These are phyloP conservation scores for Epichloe coenophiala DNA, from an alignment of 2,329 filamentous ascomycete genomes.

Conservation along the genomic window DNA sequence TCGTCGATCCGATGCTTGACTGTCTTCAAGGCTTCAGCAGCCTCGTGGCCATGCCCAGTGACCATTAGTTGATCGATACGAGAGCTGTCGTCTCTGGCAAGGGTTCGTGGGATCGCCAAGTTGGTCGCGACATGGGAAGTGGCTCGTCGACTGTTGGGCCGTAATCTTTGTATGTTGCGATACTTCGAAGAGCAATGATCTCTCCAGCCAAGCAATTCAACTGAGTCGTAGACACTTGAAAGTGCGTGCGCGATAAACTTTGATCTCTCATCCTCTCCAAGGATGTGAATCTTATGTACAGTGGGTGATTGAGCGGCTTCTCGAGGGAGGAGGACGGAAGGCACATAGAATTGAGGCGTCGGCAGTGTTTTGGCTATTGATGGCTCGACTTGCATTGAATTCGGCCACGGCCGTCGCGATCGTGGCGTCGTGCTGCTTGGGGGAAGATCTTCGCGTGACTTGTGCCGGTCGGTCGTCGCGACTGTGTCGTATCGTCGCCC, in stretches of 20 bases:
- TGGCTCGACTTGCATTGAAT: slow-evolving; percentile 8
- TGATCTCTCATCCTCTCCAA: slow-evolving; percentile 27
- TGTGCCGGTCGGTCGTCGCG: slow-evolving; percentile 10
- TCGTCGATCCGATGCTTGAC: slow-evolving; percentile 52
- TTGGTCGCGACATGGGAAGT: slow-evolving; percentile 11
- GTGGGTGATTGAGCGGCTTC: slow-evolving; percentile 18
- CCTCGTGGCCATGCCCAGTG: slow-evolving; percentile 42
- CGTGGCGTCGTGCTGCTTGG: slow-evolving; percentile 9
- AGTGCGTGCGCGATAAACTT: slow-evolving; percentile 28
- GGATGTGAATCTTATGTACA: slow-evolving; percentile 27
- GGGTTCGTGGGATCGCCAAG: slow-evolving; percentile 6
- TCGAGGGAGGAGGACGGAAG: slow-evolving; percentile 22
- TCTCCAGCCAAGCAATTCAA: slow-evolving; percentile 21
- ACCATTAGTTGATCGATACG: slow-evolving; percentile 62
- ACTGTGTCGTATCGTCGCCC: slow-evolving; percentile 19
- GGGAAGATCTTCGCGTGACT: slow-evolving; percentile 11
- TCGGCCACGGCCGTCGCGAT: slow-evolving; percentile 12
- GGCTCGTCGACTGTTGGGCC: slow-evolving; percentile 9
- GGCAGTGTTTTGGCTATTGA: slow-evolving; percentile 1
- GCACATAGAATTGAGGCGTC: slow-evolving; percentile 18
- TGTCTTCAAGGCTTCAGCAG: slow-evolving; percentile 38
- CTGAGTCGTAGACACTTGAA: slow-evolving; percentile 26
- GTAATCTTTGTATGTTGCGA: slow-evolving; percentile 15
- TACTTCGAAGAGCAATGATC: slow-evolving; percentile 16
- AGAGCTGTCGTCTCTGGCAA: slow-evolving; percentile 21